These are phyloP conservation scores for Nepenthes alata DNA, from an alignment of 179 eudicot species.

Conservation along the genomic window DNA sequence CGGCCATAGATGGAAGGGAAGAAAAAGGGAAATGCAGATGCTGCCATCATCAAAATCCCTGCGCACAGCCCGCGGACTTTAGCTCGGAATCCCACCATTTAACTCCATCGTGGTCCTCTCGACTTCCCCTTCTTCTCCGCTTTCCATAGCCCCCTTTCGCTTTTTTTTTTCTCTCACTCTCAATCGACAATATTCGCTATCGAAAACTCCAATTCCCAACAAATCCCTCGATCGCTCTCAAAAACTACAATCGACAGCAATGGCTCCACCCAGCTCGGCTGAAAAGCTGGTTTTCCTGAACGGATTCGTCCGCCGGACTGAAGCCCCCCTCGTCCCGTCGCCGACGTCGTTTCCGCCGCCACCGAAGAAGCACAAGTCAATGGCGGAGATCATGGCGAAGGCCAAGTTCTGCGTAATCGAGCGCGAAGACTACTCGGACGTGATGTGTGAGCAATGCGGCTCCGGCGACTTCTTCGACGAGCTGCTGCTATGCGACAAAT, in stretches of 20 bases:
- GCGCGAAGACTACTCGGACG: conserved; percentile 25
- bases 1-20: background rate
- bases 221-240: background rate
- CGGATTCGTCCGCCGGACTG: conserved; percentile 22
- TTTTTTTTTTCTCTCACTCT: background rate
- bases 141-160: background rate
- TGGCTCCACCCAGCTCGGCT: conserved; percentile 35
- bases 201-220: background rate
- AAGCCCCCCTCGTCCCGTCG: conserved; percentile 13
- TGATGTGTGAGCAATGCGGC: conserved; percentile 62
- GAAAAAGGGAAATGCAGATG: background rate
- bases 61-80: conserved; percentile 9
- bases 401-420: conserved; percentile 34
- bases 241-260: conserved; percentile 6
- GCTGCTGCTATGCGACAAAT: conserved; percentile 60
- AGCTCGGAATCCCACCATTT: background rate
- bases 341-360: conserved; percentile 16
- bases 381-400: conserved; percentile 38
- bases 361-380: conserved; percentile 31
- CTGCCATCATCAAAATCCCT: conserved; percentile 1
- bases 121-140: background rate
- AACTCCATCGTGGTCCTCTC: background rate
- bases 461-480: conserved; percentile 51
- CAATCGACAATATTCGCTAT: background rate
- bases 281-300: conserved; percentile 16